Percentiles rank a stretch among this genome's conserved stretches.
Evolutionary conservation across 1,139 yeast species (phyloP).

Genomic region (Saccharomyces pastorianus): DNA sequence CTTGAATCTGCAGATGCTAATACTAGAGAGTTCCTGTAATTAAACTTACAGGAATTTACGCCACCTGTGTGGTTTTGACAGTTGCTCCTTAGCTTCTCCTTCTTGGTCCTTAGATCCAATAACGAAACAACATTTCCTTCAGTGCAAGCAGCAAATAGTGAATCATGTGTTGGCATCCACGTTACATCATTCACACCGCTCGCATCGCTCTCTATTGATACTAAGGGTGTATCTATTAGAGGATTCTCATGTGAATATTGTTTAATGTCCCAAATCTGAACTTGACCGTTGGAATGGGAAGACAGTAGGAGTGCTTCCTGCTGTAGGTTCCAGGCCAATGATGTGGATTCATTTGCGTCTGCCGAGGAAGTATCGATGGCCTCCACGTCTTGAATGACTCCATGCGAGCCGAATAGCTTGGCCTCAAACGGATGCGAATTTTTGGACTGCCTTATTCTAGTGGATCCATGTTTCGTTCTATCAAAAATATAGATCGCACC

Average conservation of each 20-base stretch:
- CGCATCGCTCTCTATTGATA: conserved; percentile 15
- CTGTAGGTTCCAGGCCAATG: conserved; percentile 46
- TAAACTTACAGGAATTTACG: conserved; percentile 60
- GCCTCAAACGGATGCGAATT: conserved; percentile 10
- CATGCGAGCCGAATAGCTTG: conserved; percentile 7
- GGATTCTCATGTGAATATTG: conserved; percentile 21
- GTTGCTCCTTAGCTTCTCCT: conserved; percentile 16
- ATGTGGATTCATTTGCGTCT: conserved; percentile 18
- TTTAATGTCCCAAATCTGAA: conserved; percentile 48
- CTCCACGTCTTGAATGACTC: conserved; percentile 8
- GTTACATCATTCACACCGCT: conserved; percentile 53
- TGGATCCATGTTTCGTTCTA: conserved; percentile 37
- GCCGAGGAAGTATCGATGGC: background rate
- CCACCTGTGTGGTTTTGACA: conserved; percentile 37
- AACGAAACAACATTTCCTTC: conserved; percentile 45
- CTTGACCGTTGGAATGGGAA: conserved; percentile 51
- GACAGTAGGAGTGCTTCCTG: conserved; percentile 46
- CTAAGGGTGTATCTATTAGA: conserved; percentile 12
- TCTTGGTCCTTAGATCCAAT: conserved; percentile 41
- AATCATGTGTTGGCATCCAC: conserved; percentile 54
- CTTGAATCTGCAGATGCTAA: conserved; percentile 63
- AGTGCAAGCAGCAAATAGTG: conserved; percentile 49
- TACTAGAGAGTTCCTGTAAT: conserved; percentile 45
- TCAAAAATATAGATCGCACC: conserved; percentile 70
- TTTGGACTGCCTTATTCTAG: conserved; percentile 5